Evolutionary conservation across 768 basidiomycete species (phyloP), one percentile per base, ranked within the genome.

Genomic region (Gelatoporia subvermispora): DNA sequence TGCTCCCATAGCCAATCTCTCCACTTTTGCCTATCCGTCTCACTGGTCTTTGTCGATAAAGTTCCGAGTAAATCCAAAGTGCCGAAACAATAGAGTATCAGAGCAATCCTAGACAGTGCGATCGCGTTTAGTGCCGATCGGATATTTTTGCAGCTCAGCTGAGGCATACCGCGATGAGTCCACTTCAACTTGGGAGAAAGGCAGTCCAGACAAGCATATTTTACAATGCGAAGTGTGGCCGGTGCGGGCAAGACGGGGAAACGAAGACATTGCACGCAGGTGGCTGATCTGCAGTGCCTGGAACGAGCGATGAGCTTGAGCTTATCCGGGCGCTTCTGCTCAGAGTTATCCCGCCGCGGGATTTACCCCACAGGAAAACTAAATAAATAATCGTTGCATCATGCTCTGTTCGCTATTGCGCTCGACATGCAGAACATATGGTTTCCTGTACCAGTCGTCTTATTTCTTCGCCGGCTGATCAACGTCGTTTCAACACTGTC

Each of bases 81-180:
- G 0, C 92, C 86, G 17, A 98, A 69, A 56, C 88, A 92, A 64
- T 98, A 99, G 71, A 93, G 97, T 16, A 76, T 83, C 42, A 96
- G 62, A 3, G 89, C 90, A 60, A 95, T 71, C 60, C 94, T 96
- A 25, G 16, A 9, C n/a, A 45, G 8, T 8, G 16, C 20, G 25
- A 17, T 50, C 24, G 42, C 28, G 23, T 24, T 31, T 37, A 16
- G 35, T 18, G 23, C 36, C n/a, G 20, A 22, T 18, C 17, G 28
- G 20, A 21, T n/a, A 17, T n/a, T 7, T 13, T 18, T 3, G 35
- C 23, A 13, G 25, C 40, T 24, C 23, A 41, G 20, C 11, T 37
- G 24, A 20, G 13, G 50, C 57, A 20, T 47, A 88, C 91, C 88
- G 77, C 43, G 84, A 85, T 23, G 81, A 71, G 68, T 95, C 93